These are phyloP conservation scores for Polyporus tsugae DNA, from an alignment of 1,284 basidiomycete genomes.

Conservation along the genomic window DNA sequence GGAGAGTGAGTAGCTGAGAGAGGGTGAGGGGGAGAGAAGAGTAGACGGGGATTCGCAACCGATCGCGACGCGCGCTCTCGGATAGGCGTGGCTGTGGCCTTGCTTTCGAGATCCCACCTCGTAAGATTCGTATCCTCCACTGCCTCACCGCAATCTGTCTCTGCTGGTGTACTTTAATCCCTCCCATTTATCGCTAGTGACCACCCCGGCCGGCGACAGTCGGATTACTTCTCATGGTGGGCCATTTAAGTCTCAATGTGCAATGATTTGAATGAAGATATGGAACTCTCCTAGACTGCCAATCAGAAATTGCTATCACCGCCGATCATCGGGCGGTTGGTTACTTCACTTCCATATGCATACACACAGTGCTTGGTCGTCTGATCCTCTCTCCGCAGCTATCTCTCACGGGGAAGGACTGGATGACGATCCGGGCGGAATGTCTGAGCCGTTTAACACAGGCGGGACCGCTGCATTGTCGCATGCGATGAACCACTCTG, in stretches of 20 bases:
- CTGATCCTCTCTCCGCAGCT: neutral
- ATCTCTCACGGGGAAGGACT: neutral
- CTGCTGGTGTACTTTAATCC: too few species aligned
- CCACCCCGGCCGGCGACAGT: neutral
- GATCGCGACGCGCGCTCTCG: neutral
- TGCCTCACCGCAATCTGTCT: too few species aligned
- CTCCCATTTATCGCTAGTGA: too few species aligned
- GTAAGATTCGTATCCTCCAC: too few species aligned
- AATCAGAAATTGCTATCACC: neutral
- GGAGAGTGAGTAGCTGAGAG: slow-evolving; percentile 4
- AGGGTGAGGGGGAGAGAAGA: neutral
- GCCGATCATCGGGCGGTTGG: neutral
- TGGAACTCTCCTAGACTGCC: neutral
- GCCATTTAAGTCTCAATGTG: neutral
- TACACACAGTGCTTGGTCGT: neutral
- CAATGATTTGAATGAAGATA: neutral
- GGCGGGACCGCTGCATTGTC: neutral
- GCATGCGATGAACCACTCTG: neutral
- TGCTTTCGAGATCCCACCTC: too few species aligned
- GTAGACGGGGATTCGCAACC: neutral
- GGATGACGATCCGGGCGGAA: neutral
- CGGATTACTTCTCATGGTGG: neutral
- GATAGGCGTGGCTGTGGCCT: too few species aligned
- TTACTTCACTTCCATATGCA: neutral
- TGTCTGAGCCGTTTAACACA: neutral